A percentile compares a stretch with the other conserved stretches of the same genome.
Evolutionary conservation across 1,284 basidiomycete genomes (phyloP).

Genomic region (Puccinia horiana): DNA sequence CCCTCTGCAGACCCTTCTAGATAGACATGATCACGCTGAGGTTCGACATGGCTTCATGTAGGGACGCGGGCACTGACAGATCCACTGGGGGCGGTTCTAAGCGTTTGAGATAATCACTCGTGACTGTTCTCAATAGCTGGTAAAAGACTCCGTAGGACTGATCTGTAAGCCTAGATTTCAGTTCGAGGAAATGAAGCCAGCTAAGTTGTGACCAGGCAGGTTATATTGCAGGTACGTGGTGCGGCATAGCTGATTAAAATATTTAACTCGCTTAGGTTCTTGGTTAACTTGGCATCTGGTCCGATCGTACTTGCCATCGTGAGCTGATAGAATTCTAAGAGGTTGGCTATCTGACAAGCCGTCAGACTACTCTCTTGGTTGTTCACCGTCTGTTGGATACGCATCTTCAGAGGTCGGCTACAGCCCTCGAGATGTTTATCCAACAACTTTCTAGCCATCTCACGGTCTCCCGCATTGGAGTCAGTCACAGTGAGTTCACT

Average conservation of each 20-base stretch:
- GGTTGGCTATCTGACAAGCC: conserved; percentile 84
- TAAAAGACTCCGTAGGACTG: conserved; percentile 79
- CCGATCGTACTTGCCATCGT: conserved; percentile 93
- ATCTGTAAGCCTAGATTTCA: conserved; percentile 69
- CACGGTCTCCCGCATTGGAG: conserved; percentile 68
- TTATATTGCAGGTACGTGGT: not conserved
- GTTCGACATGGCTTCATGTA: conserved; percentile 78
- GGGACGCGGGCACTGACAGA: conserved; percentile 72
- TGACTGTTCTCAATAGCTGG: conserved; percentile 78
- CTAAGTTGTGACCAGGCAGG: not conserved
- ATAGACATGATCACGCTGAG: conserved; percentile 83
- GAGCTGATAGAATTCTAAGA: conserved; percentile 88
- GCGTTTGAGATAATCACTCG: conserved; percentile 71
- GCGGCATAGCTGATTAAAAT: conserved; percentile 25
- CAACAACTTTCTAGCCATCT: conserved; percentile 77
- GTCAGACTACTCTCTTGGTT: conserved; percentile 89
- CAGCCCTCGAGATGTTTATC: conserved; percentile 76
- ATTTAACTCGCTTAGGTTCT: conserved; percentile 76
- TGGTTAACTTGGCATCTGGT: conserved; percentile 72
- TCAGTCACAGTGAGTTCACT: conserved; percentile 44
- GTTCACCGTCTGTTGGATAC: conserved; percentile 86
- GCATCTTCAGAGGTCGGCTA: conserved; percentile 63
- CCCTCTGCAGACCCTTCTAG: conserved; percentile 76
- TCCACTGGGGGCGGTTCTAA: conserved; percentile 73
- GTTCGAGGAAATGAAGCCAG: not conserved